phyloP scores from a whole-genome alignment of 495 filamentous ascomycete species.

The Cetradonia linearis region DNA sequence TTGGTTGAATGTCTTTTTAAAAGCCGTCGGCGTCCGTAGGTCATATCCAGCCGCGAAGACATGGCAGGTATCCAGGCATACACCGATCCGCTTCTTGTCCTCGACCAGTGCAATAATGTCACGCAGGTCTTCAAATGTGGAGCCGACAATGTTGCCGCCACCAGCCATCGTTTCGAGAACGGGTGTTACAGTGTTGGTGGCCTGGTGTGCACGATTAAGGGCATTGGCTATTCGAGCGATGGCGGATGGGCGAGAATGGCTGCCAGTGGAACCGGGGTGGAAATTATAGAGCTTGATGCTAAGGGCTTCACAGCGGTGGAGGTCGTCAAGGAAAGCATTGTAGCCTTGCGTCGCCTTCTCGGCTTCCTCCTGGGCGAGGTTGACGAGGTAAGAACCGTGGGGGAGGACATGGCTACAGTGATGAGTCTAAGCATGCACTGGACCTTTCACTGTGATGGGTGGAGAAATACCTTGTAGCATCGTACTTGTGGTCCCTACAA shows the following conservation, averaged over 20 bases:
- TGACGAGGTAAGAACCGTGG: constrained; percentile 93
- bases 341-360: constrained; percentile 82
- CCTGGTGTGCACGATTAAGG: constrained; percentile 69
- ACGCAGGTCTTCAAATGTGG: constrained; percentile 70
- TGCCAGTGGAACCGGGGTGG: constrained; percentile 76
- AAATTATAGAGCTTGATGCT: constrained; percentile 93
- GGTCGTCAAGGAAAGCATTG: constrained; percentile 75
- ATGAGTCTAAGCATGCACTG: constrained; percentile 2
- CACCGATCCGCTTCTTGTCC: constrained; percentile 78
- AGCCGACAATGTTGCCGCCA: constrained; percentile 76
- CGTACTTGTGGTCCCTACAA: constrained; percentile 61
- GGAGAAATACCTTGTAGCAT: constrained; percentile 45
- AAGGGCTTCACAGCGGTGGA: constrained; percentile 77
- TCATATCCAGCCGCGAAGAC: constrained; percentile 91
- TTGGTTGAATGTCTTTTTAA: constrained; percentile 55
- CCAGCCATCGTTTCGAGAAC: constrained; percentile 95
- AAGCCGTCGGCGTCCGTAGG: constrained; percentile 63
- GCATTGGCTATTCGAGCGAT: constrained; percentile 66
- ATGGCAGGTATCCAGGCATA: constrained; percentile 96
- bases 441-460: not conserved
- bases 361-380: constrained; percentile 74
- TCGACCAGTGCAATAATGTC: constrained; percentile 71
- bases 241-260: constrained; percentile 52
- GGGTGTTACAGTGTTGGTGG: constrained; percentile 63
- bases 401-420: constrained; percentile 57